A percentile compares a stretch with the other conserved stretches of the same genome.
Conservation (phyloP, 164 flowering plant genomes). For the Warburgia ugandensis region DNA sequence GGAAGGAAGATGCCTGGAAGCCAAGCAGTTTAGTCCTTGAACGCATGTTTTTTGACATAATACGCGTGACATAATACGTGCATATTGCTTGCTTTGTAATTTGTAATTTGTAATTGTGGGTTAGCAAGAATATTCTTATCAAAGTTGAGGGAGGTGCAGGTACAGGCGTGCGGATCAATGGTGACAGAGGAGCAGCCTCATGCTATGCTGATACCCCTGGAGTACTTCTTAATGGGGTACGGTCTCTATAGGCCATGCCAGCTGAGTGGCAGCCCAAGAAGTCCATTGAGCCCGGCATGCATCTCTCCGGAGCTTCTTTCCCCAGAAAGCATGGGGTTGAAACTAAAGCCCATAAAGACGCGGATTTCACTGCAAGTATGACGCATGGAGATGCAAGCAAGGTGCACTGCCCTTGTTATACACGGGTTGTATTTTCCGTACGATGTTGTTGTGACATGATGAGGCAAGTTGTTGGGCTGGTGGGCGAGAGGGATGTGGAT, state of each 20-base stretch:
- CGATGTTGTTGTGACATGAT: neutral
- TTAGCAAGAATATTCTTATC: neutral
- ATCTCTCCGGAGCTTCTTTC: conserved; percentile 91
- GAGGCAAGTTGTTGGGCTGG: neutral
- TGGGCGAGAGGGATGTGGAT: neutral
- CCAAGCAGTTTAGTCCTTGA: too few species aligned
- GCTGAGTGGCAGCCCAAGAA: conserved; percentile 66
- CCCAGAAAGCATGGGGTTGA: conserved; percentile 96
- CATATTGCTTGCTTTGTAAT: neutral
- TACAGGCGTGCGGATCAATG: conserved; percentile 93
- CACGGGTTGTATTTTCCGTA: neutral
- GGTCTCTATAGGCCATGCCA: conserved; percentile 62
- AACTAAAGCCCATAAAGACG: conserved; percentile 89
- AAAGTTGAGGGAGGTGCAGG: conserved; percentile 34
- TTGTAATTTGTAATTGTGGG: neutral
- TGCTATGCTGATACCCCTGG: conserved; percentile 94
- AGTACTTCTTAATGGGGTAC: conserved; percentile 90
- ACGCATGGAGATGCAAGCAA: neutral
- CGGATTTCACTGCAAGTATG: conserved; percentile 28
- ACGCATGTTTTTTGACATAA: too few species aligned
- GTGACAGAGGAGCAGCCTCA: conserved; percentile 98
- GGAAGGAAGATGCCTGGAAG: too few species aligned
- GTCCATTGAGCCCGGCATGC: conserved; percentile 79
- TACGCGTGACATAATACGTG: too few species aligned
- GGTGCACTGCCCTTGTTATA: neutral